These are phyloP conservation scores for Fusarium sp. DNA, from an alignment of 2,329 filamentous ascomycete genomes.

Conservation along the genomic window DNA sequence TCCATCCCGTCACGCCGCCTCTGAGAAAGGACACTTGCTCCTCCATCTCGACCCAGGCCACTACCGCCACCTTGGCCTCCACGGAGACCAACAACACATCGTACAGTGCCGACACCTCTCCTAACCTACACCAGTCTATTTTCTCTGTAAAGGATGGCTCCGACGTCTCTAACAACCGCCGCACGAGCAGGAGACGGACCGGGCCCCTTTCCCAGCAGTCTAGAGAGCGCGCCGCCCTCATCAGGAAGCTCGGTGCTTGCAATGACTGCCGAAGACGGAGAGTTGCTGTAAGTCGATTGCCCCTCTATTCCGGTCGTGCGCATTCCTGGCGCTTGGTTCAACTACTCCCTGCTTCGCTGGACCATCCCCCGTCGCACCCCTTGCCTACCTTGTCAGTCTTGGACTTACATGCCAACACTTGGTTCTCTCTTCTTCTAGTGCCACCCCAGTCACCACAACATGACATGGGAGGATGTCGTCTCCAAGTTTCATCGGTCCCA, in stretches of 20 bases:
- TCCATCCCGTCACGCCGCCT: slow-evolving; percentile 52
- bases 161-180: slow-evolving; percentile 68
- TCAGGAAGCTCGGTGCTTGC: slow-evolving; percentile 73
- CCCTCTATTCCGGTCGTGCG: neutral
- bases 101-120: slow-evolving; percentile 69
- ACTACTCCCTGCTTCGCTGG: neutral
- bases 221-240: slow-evolving; percentile 72
- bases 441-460: slow-evolving; percentile 72
- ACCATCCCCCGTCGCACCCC: neutral
- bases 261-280: slow-evolving; percentile 69
- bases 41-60: slow-evolving; percentile 68
- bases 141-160: slow-evolving; percentile 71
- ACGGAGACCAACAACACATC: slow-evolving; percentile 66
- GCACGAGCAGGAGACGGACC: slow-evolving; percentile 71
- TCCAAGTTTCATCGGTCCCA: slow-evolving; percentile 68
- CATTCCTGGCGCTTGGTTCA: slow-evolving; percentile 16
- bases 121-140: slow-evolving; percentile 66
- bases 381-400: neutral
- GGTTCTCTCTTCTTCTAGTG: slow-evolving; percentile 59
- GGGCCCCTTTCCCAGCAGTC: slow-evolving; percentile 72
- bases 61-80: slow-evolving; percentile 60
- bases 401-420: slow-evolving; percentile 39
- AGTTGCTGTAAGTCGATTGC: slow-evolving; percentile 68
- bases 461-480: slow-evolving; percentile 73
- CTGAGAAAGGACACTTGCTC: slow-evolving; percentile 67